Evolutionary conservation across 2,329 filamentous ascomycete species (phyloP).

Genomic region (Claviceps pusilla): DNA sequence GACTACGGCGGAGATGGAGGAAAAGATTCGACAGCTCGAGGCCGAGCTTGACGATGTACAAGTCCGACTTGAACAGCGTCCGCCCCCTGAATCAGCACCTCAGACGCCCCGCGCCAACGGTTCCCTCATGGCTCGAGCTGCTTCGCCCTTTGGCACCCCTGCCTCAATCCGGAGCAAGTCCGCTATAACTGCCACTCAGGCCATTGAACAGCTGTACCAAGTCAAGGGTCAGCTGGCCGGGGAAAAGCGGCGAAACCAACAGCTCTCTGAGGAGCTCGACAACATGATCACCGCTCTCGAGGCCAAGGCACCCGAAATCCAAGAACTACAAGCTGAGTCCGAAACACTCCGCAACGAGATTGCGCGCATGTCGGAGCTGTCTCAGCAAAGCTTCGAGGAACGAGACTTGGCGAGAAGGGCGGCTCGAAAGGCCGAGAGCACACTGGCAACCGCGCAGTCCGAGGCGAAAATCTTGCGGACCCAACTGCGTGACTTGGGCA

Average conservation of each 20-base stretch:
- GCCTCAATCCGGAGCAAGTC: slow-evolving; percentile 41
- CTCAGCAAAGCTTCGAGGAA: slow-evolving; percentile 68
- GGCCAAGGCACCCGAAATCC: slow-evolving; percentile 71
- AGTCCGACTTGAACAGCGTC: slow-evolving; percentile 29
- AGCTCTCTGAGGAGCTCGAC: slow-evolving; percentile 63
- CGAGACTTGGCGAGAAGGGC: slow-evolving; percentile 66
- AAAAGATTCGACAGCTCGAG: slow-evolving; percentile 35
- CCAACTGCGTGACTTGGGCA: slow-evolving; percentile 76
- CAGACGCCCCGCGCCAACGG: slow-evolving; percentile 49
- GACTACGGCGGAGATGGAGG: slow-evolving; percentile 30
- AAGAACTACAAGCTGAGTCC: slow-evolving; percentile 70
- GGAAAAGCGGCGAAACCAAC: slow-evolving; percentile 59
- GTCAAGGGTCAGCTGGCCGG: slow-evolving; percentile 58
- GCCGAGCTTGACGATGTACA: slow-evolving; percentile 39
- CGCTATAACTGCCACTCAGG: slow-evolving; percentile 43
- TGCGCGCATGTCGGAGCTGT: slow-evolving; percentile 67
- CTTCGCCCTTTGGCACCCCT: slow-evolving; percentile 48
- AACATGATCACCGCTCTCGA: slow-evolving; percentile 77
- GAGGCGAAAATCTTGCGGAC: slow-evolving; percentile 70
- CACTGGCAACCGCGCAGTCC: slow-evolving; percentile 45
- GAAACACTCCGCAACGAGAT: slow-evolving; percentile 68
- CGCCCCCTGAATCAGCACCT: slow-evolving; percentile 33
- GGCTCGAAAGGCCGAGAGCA: slow-evolving; percentile 62
- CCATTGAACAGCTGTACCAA: slow-evolving; percentile 49
- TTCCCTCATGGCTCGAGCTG: slow-evolving; percentile 34